These are phyloP conservation scores for Rhytidiadelphus loreus DNA, from an alignment of 225 moss, liverwort and hornwort species.

Conservation along the genomic window DNA sequence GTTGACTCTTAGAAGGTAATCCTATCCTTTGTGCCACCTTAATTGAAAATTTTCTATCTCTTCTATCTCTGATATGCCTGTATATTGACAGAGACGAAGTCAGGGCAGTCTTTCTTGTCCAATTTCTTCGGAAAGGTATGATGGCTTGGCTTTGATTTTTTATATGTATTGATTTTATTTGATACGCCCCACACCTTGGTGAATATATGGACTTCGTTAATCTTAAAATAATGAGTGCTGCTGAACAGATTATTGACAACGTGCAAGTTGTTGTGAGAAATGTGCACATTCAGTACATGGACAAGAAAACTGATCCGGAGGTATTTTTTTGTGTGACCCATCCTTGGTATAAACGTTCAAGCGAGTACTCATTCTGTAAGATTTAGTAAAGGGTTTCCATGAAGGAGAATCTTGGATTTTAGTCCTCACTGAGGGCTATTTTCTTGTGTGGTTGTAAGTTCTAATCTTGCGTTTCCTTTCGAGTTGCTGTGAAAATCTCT, in stretches of 20 bases:
- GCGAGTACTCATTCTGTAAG: background rate
- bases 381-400: background rate
- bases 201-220: background rate
- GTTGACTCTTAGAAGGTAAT: background rate
- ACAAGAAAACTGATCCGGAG: conserved; percentile 80
- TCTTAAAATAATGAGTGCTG: background rate
- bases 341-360: background rate
- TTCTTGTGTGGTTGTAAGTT: background rate
- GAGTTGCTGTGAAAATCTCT: background rate
- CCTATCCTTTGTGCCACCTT: background rate
- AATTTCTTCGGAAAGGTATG: conserved; percentile 85
- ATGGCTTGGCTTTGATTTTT: background rate
- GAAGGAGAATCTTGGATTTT: background rate
- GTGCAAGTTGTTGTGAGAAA: conserved; percentile 77
- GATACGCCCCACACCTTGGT: background rate
- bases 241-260: conserved; percentile 74
- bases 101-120: conserved; percentile 84
- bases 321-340: conserved; percentile 27
- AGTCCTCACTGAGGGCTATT: background rate
- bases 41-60: background rate
- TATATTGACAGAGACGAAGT: conserved; percentile 63
- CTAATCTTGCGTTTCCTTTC: background rate
- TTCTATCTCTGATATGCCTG: background rate
- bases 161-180: background rate
- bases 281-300: conserved; percentile 77